Base-by-base conservation (phyloP, 202 grass and related monocot species). In the Tripidium arundinaceum region DNA sequence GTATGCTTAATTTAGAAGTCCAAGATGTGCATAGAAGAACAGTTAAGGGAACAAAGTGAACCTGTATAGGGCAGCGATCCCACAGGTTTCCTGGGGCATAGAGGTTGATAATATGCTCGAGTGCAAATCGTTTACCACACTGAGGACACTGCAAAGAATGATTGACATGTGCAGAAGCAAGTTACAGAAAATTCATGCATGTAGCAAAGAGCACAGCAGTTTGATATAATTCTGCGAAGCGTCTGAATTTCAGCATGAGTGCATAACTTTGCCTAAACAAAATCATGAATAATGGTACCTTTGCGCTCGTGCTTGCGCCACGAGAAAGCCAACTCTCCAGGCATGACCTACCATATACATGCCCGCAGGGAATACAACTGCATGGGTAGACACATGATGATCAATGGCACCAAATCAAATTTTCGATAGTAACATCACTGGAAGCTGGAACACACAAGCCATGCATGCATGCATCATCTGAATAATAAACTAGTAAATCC, bases 361-460 rank as follows among this genome's bases (percentile, higher is more conserved):
- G 67, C 12, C 67, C 67, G 22, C 67, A 70, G 67, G 67, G 67
- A 46, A 70, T 70, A 40, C 67, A 70, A 41, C 67, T 70, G 40
- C 65, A 43, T 3, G 22, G 0, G 22, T 12, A 26, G 55, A 59
- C 11, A 59, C 9, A 6, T 59, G 55, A 26, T 18, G 22, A 26
- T 59, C 55, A 59, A 26, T 59, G 10, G 22, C 1, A 59, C 10
- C 19, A 59, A 18, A 59, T 26, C 1, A 12, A 59, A 59, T 26
- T 13, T n/a, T 13, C 9, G 9, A 22, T 58, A 58, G 21, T 25
- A 26, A 26, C 22, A 8, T 59, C 10, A 1, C 7, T 59, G 10
- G 55, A 59, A 54, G 18, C 1, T n/a, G 6, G 49, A 54, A 54
- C 6, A 12, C 54, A 59, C 55, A 59, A 26, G 55, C 22, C n/a